These are phyloP conservation scores for Stromatinia cepivora DNA, from an alignment of 2,329 filamentous ascomycete species.

Conservation along the genomic window DNA sequence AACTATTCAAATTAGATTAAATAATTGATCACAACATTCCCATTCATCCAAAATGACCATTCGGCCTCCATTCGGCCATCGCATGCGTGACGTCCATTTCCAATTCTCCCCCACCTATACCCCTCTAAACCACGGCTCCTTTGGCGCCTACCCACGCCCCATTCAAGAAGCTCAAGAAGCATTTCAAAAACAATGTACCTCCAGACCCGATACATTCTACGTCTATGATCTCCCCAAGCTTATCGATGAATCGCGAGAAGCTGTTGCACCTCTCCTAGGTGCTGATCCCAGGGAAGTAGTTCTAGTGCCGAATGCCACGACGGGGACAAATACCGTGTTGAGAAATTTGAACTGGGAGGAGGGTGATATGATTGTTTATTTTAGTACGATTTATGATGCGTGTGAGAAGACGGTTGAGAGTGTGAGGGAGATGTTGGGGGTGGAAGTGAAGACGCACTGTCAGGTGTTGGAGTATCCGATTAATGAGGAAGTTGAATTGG, in stretches of 20 bases:
- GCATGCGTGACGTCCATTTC: conserved; percentile 33
- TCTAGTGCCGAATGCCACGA: conserved; percentile 78
- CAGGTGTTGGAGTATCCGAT: conserved; percentile 68
- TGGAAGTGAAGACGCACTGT: conserved; percentile 17
- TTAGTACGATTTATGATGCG: conserved; percentile 75
- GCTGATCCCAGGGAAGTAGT: conserved; percentile 67
- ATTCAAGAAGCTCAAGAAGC: conserved; percentile 63
- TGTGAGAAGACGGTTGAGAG: conserved; percentile 74
- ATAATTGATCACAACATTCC: neutral
- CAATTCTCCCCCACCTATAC: conserved; percentile 33
- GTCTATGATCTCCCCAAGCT: conserved; percentile 63
- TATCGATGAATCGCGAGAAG: conserved; percentile 63
- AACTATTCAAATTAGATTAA: neutral
- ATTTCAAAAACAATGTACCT: conserved; percentile 65
- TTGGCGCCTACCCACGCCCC: conserved; percentile 68
- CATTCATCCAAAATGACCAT: neutral
- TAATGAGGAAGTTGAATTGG: conserved; percentile 50
- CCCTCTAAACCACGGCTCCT: conserved; percentile 59
- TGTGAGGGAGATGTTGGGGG: conserved; percentile 44
- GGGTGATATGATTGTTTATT: conserved; percentile 71
- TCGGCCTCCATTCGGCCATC: conserved; percentile 31
- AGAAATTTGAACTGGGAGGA: conserved; percentile 67
- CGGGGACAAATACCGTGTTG: conserved; percentile 73
- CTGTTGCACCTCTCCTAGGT: conserved; percentile 65
- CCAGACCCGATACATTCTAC: conserved; percentile 72